Base-by-base conservation (phyloP, 768 basidiomycete species). In the Rhodotorula toruloides region DNA sequence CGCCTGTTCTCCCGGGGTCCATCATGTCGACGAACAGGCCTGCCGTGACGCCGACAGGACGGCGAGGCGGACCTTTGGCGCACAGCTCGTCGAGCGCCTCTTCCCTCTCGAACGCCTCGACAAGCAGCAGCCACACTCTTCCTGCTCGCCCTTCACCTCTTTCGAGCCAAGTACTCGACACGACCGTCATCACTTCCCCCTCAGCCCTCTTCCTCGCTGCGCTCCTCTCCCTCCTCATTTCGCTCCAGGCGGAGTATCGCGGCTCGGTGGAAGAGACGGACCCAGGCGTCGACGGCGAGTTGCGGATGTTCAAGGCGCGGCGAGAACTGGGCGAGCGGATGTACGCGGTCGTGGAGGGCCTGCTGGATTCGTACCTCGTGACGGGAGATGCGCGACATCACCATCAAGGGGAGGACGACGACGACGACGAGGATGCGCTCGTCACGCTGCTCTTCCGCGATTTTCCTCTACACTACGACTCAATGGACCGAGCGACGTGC, bases 301-400 rank as follows among this genome's bases (percentile, higher is more conserved):
- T 72, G 37, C 42, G 71, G 25, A 68, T 68, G 63, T 72, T 72
- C 67, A 72, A 72, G 60, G 71, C 71, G 29, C 44, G 67, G 37
- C 21, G 71, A 17, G 67, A 72, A 12, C 49, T 72, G 19, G 67
- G 71, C 1, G 67, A 68, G 37, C 29, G 71, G n/a, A 36, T 72
- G 37, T 72, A 72, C 54, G 58, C 57, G 16, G 67, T 72, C 42
- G 64, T 72, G 17, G 71, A 46, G 21, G 71, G 63, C 0, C 39
- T 72, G 37, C 61, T 72, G 31, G 71, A 72, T 25, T 59, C 56
- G 29, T 72, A 72, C 52, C 55, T 72, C 6, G 42, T 72, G n/a
- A 52, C 29, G 19, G 71, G 67, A 0, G 71, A 72, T n/a, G 36
- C 56, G 37, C 39, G 44, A 31, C 22, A 58, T 25, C 47, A 43